phyloP scores from a whole-genome alignment of 225 moss, liverwort and hornwort genomes.

The Pseudisothecium myosuroides region DNA sequence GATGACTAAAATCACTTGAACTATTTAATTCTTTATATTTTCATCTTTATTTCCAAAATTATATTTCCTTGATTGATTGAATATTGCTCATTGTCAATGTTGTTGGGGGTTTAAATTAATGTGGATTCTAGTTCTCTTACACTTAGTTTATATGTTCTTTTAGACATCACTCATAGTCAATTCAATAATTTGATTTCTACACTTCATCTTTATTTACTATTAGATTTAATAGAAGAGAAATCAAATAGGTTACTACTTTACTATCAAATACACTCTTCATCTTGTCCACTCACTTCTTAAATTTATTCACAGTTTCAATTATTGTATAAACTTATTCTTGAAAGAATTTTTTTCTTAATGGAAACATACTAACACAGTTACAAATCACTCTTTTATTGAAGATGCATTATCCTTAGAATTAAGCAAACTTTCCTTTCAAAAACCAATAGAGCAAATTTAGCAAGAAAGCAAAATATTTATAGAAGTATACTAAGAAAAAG shows the following conservation, averaged over 20 bases:
- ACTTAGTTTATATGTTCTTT: neutral
- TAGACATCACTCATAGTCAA: neutral
- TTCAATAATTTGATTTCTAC: neutral
- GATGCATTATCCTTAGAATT: neutral
- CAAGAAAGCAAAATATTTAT: neutral
- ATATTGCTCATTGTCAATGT: neutral
- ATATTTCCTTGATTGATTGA: neutral
- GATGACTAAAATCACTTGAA: neutral
- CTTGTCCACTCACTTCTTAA: neutral
- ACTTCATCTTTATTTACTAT: neutral
- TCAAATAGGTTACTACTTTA: neutral
- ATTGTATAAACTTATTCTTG: too few relatives aligned
- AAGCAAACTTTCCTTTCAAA: neutral
- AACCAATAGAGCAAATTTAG: neutral
- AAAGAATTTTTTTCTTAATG: neutral
- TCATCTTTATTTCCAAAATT: too few relatives aligned
- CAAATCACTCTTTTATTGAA: neutral
- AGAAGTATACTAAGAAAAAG: neutral
- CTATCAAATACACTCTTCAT: neutral
- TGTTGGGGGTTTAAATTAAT: neutral
- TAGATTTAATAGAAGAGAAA: neutral
- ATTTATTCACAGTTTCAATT: neutral
- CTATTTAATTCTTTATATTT: too few relatives aligned
- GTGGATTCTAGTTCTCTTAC: too few relatives aligned
- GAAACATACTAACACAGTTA: fast-evolving